These are phyloP conservation scores for Nemania sp. DNA, from an alignment of 2,329 filamentous ascomycete genomes.

Conservation along the genomic window DNA sequence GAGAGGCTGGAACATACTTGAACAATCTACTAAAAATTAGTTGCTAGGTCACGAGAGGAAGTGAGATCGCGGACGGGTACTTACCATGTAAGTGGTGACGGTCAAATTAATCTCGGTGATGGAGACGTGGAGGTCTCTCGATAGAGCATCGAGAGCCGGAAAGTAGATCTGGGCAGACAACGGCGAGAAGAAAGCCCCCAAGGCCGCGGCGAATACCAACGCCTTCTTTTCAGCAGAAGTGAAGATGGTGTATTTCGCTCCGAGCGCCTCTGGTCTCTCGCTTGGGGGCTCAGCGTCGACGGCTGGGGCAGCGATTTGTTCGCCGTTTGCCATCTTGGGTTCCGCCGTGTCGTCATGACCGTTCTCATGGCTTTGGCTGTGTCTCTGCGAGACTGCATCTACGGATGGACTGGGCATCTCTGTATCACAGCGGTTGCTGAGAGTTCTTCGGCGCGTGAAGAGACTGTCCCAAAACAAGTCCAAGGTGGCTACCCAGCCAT, in stretches of 20 bases:
- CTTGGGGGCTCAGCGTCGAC: constrained; percentile 15
- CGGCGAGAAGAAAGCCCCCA: constrained; percentile 40
- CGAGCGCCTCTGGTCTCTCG: constrained; percentile 1
- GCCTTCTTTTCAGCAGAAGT: constrained; percentile 36
- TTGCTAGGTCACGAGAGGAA: constrained; percentile 29
- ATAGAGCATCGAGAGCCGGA: constrained; percentile 47
- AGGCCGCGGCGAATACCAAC: constrained; percentile 37
- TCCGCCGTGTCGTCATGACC: not conserved
- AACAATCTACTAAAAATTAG: constrained; percentile 47
- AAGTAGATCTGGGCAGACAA: constrained; percentile 48
- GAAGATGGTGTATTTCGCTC: constrained; percentile 31
- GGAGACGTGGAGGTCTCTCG: constrained; percentile 45
- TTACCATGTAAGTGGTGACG: constrained; percentile 42
- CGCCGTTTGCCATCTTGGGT: not conserved
- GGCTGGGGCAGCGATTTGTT: not conserved
- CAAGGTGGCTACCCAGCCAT: not conserved
- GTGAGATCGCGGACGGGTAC: not conserved
- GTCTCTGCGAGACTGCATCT: not conserved
- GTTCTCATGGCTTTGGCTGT: not conserved
- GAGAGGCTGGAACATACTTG: no score
- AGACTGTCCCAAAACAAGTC: no score
- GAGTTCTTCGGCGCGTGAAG: not conserved
- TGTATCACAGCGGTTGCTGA: not conserved
- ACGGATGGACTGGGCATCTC: constrained; percentile 8
- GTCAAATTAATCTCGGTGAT: constrained; percentile 42